Base-by-base conservation (phyloP, 2,329 filamentous ascomycete genomes). In the Tolypocladium ovalisporum region DNA sequence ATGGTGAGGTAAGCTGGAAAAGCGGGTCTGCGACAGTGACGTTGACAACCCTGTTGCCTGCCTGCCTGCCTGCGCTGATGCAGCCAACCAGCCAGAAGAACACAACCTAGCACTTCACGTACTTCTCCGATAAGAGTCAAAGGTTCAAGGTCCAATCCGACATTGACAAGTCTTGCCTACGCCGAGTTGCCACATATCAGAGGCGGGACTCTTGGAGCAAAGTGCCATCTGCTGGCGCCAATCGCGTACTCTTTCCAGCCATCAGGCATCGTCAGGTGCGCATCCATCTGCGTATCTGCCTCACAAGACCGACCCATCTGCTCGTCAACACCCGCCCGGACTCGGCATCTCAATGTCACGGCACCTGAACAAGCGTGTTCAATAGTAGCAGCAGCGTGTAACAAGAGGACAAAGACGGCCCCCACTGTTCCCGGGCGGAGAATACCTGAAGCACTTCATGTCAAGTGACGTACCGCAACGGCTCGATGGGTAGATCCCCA, bases 31-130 rank as follows among this genome's bases (percentile, higher is more conserved):
- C 19, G 35, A 47, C 24, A 62, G 62, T 64, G 63, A 64, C 63
- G 63, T 64, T 63, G 56, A 51, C 60, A 52, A 62, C 22, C 22
- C 57, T 59, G 57, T 51, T 62, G 59, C 61, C 60, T 62, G 56
- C 59, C 15, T 34, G 15, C 7, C 42, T 42, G 37, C 36, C 36
- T 37, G 32, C 32, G 12, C n/a, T n/a, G 19, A 9, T 9, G 37
- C 37, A 12, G 10, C 36, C 36, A 37, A 12, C 36, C 3, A 37
- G 10, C 36, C 36, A 17, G 5, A 12, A 37, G 10, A 17, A 34
- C 32, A 34, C 4, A 4, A 37, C 36, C 5, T 37, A 12, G 36
- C 17, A 22, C 9, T 7, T 4, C 2, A n/a, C 13, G 22, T 34
- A 10, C 19, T 34, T n/a, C 29, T 34, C 29, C 29, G 29, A 22